Evolutionary conservation across 768 basidiomycete species (phyloP).

Genomic region (Tricholoma furcatifolium): DNA sequence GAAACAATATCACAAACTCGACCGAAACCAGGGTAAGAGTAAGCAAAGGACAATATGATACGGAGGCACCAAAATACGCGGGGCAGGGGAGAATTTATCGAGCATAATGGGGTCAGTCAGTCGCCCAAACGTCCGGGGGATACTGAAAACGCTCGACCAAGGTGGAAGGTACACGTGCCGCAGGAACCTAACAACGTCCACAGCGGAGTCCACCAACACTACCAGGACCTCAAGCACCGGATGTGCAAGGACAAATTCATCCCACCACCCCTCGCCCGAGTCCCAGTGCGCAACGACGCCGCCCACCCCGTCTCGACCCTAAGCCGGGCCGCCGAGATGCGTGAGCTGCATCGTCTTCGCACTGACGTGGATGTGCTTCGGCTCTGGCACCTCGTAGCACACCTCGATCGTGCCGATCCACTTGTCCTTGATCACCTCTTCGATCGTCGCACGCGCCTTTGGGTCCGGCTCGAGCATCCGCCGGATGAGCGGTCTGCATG

Average conservation of each 20-base stretch:
- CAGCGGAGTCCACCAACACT: too few species aligned
- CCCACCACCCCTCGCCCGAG: not conserved
- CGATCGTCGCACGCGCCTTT: conserved; percentile 68
- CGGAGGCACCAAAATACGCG: not conserved
- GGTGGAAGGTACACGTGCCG: too few species aligned
- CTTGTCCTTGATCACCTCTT: conserved; percentile 73
- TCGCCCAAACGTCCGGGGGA: too few species aligned
- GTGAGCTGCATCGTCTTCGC: conserved; percentile 59
- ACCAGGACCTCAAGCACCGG: not conserved
- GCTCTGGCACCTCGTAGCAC: conserved; percentile 63
- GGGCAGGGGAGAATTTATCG: too few species aligned
- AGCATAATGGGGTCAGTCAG: too few species aligned
- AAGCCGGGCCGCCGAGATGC: conserved; percentile 32
- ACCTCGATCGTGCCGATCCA: conserved; percentile 86
- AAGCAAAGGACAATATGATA: conserved; percentile 9
- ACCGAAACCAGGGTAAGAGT: conserved; percentile 1
- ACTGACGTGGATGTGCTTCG: conserved; percentile 71
- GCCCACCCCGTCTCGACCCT: conserved; percentile 1
- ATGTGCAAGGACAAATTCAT: not conserved
- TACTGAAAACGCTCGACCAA: too few species aligned
- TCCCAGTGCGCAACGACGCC: not conserved
- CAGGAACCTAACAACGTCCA: too few species aligned
- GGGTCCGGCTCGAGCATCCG: conserved; percentile 97
- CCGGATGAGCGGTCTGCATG: conserved; percentile 79
- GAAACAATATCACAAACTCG: conserved; percentile 2